Evolutionary conservation across 495 filamentous ascomycete species (phyloP).

Genomic region (Margaritispora aquatica): DNA sequence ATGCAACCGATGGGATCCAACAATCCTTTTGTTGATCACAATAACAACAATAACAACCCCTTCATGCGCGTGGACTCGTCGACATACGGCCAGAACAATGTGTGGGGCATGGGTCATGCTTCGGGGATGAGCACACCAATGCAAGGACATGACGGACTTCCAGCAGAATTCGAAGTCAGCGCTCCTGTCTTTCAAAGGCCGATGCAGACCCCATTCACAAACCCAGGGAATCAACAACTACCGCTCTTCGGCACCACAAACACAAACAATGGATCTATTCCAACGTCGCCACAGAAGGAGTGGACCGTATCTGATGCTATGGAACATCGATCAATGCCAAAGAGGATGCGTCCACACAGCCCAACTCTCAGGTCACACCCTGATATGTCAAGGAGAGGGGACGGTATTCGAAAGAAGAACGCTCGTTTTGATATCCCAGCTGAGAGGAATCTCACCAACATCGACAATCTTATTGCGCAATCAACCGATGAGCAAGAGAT

Average conservation of each 20-base stretch:
- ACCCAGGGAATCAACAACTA: constrained; percentile 33
- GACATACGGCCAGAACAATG: constrained; percentile 38
- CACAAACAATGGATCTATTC: constrained; percentile 36
- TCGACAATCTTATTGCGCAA: constrained; percentile 85
- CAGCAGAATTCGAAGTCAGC: constrained; percentile 54
- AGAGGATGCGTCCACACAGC: constrained; percentile 63
- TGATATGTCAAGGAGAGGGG: constrained; percentile 65
- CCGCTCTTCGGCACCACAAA: constrained; percentile 45
- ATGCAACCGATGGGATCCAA: constrained; percentile 35
- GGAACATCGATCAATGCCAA: constrained; percentile 58
- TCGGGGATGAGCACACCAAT: constrained; percentile 29
- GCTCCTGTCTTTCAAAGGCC: constrained; percentile 35
- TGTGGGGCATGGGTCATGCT: constrained; percentile 52
- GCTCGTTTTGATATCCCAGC: constrained; percentile 96
- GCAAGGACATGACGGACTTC: constrained; percentile 58
- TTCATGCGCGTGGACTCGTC: constrained; percentile 53
- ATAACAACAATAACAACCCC: constrained; percentile 34
- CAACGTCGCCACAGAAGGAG: constrained; percentile 49
- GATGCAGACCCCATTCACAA: constrained; percentile 46
- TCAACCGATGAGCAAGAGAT: constrained; percentile 89
- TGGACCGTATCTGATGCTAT: constrained; percentile 45
- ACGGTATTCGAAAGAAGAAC: constrained; percentile 99
- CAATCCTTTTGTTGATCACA: constrained; percentile 58
- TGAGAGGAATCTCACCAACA: constrained; percentile 88
- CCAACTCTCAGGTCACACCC: constrained; percentile 74